Percentiles rank a stretch among this genome's conserved stretches.
Evolutionary conservation across 2,329 filamentous ascomycete genomes (phyloP).

Genomic region (Fusarium citri): DNA sequence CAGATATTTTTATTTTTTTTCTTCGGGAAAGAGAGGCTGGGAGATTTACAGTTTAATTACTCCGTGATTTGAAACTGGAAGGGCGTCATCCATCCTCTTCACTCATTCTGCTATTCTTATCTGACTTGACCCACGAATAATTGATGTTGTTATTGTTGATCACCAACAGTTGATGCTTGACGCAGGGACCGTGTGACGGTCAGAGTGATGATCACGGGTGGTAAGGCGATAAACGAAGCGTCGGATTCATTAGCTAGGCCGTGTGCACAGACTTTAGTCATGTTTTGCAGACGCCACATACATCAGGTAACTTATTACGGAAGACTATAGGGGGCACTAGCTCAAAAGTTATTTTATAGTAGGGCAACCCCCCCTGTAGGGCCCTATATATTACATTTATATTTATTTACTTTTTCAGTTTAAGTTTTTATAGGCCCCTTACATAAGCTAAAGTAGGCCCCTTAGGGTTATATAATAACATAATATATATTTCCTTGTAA

Average conservation of each 20-base stretch:
- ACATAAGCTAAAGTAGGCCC: no score
- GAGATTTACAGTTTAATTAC: conserved; percentile 8
- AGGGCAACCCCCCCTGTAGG: no score
- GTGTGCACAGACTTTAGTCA: not conserved
- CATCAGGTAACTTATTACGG: not conserved
- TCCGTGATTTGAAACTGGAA: not conserved
- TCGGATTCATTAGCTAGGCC: not conserved
- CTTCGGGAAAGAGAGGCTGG: not conserved
- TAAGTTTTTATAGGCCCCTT: no score
- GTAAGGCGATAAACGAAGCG: not conserved
- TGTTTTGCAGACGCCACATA: conserved; percentile 1
- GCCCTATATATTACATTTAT: no score
- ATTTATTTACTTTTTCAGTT: no score
- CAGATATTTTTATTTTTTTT: not conserved
- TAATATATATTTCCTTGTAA: no score
- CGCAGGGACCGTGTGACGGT: not conserved
- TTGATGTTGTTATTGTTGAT: not conserved
- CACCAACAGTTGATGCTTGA: not conserved
- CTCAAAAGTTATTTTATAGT: no score
- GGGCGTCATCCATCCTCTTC: not conserved
- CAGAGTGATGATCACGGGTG: not conserved
- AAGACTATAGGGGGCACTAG: no score
- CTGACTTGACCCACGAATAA: not conserved
- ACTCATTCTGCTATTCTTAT: not conserved
- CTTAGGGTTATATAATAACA: no score